phyloP scores from a whole-genome alignment of 2,329 filamentous ascomycete genomes.

The Colletotrichum sp. region DNA sequence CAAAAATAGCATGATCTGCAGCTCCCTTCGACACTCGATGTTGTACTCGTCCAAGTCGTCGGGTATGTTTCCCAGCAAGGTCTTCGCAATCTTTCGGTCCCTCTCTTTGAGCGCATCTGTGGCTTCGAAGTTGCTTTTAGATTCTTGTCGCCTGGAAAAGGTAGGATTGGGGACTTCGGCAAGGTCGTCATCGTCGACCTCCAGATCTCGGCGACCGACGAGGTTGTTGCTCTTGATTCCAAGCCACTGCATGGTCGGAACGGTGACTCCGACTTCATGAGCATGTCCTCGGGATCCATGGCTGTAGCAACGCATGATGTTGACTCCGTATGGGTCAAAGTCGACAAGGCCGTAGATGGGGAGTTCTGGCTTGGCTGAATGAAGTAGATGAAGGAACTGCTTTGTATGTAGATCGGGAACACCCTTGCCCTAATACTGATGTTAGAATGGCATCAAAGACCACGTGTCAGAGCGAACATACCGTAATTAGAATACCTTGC shows the following conservation, averaged over 20 bases:
- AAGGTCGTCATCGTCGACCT: neutral
- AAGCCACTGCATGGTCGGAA: slow-evolving; percentile 66
- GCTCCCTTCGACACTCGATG: slow-evolving; percentile 53
- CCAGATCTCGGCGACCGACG: neutral
- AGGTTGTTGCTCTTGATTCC: slow-evolving; percentile 59
- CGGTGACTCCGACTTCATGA: slow-evolving; percentile 60
- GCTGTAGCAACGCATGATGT: slow-evolving; percentile 77
- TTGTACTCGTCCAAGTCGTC: slow-evolving; percentile 32
- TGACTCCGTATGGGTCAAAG: slow-evolving; percentile 77
- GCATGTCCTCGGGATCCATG: slow-evolving; percentile 67
- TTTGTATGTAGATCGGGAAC: slow-evolving; percentile 79
- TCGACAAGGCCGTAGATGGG: slow-evolving; percentile 72
- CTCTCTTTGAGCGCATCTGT: slow-evolving; percentile 46
- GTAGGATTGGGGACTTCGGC: neutral
- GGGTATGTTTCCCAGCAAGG: slow-evolving; percentile 52
- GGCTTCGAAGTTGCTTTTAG: neutral
- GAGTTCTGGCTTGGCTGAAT: slow-evolving; percentile 49
- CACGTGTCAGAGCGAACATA: slow-evolving; percentile 33
- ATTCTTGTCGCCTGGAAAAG: neutral
- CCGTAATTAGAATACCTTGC: slow-evolving; percentile 72
- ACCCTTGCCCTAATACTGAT: slow-evolving; percentile 70
- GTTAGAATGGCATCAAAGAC: neutral
- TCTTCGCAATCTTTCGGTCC: slow-evolving; percentile 64
- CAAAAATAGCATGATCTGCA: slow-evolving; percentile 77
- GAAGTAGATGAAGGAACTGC: slow-evolving; percentile 64